Percentiles rank a stretch among this genome's conserved stretches.
Conservation (phyloP, 768 basidiomycete genomes). For the Exsudoporus frostii region DNA sequence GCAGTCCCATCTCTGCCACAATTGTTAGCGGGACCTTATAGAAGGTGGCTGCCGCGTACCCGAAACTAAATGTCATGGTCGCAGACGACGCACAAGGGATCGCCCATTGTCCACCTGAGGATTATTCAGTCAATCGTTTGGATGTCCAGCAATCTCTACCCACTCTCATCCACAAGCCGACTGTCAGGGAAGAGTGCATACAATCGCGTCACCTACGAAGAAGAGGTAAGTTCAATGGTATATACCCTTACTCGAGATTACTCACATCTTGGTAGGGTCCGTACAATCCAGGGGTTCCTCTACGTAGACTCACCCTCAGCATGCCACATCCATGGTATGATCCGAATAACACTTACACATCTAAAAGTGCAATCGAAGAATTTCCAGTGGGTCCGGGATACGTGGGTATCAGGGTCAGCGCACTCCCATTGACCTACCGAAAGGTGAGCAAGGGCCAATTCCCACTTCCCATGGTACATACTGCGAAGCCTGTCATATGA, state of each 20-base stretch:
- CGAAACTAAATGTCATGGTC: conserved; percentile 65
- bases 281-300: conserved; percentile 68
- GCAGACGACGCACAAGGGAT: conserved; percentile 64
- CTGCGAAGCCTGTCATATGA: conserved; percentile 52
- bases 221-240: neutral
- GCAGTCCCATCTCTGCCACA: conserved; percentile 26
- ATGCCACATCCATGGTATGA: neutral
- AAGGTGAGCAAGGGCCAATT: conserved; percentile 1
- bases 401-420: conserved; percentile 54
- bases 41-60: conserved; percentile 39
- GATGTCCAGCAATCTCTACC: conserved; percentile 14
- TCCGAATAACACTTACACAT: conserved; percentile 53
- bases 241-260: neutral
- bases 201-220: conserved; percentile 58
- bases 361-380: conserved; percentile 64
- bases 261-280: conserved; percentile 77
- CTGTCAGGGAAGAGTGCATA: conserved; percentile 58
- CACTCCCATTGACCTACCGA: conserved; percentile 53
- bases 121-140: neutral
- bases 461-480: conserved; percentile 24
- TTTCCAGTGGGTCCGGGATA: conserved; percentile 56
- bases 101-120: conserved; percentile 65
- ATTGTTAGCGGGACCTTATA: neutral
- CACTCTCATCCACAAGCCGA: conserved; percentile 64
- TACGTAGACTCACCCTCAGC: conserved; percentile 26